Evolutionary conservation across 1,139 yeast genomes (phyloP).

Genomic region (Kodamaea arcana): DNA sequence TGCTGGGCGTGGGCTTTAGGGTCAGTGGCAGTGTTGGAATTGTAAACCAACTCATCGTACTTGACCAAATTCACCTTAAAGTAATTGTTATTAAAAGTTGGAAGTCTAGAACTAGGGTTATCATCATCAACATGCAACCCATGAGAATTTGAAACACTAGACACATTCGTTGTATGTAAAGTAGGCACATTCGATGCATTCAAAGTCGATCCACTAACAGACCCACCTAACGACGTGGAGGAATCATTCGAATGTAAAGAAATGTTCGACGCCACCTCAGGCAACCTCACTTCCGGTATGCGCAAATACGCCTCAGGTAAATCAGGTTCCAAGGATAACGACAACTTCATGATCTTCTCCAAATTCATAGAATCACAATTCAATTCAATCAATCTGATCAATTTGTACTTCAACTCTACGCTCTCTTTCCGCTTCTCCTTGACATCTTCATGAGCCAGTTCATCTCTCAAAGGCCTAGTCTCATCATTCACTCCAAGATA

Average conservation of each 20-base stretch:
- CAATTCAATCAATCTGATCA: constrained; percentile 33
- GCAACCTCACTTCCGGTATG: constrained; percentile 8
- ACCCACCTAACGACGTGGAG: constrained; percentile 9
- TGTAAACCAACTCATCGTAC: constrained; percentile 31
- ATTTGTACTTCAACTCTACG: constrained; percentile 19
- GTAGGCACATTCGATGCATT: no score
- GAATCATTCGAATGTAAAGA: constrained; percentile 31
- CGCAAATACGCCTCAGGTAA: constrained; percentile 38
- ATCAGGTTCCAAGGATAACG: constrained; percentile 37
- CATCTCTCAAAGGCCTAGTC: constrained; percentile 21
- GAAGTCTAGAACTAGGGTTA: constrained; percentile 25
- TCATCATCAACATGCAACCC: constrained; percentile 1
- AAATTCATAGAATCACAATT: constrained; percentile 39
- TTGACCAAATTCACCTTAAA: constrained; percentile 33
- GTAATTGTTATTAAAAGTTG: constrained; percentile 36
- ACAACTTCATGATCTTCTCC: constrained; percentile 37
- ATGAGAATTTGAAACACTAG: neutral
- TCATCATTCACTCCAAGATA: constrained; percentile 39
- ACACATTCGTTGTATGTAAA: constrained; percentile 7
- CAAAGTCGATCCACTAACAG: constrained; percentile 2
- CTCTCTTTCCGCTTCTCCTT: constrained; percentile 5
- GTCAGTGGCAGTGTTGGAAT: constrained; percentile 5
- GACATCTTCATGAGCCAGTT: constrained; percentile 10
- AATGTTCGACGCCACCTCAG: constrained; percentile 13
- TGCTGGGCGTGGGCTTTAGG: constrained; percentile 10